These are phyloP conservation scores for Rhododendron simsii DNA, from an alignment of 148 eudicot species.

Conservation along the genomic window DNA sequence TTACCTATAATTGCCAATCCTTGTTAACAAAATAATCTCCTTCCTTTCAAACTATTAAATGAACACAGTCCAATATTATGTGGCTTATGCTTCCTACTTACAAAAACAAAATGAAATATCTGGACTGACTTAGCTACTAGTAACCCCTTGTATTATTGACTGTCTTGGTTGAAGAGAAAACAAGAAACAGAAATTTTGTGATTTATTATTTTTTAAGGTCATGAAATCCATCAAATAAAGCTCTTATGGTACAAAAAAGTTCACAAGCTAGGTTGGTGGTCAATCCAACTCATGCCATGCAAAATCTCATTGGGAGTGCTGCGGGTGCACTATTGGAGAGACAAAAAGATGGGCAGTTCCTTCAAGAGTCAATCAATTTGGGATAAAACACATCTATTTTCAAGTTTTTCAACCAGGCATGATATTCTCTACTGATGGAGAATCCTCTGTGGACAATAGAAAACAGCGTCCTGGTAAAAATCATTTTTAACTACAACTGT, in stretches of 20 bases:
- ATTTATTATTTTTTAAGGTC: neutral
- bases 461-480: neutral
- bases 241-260: neutral
- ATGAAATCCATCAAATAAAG: neutral
- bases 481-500: neutral
- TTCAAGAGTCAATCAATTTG: neutral
- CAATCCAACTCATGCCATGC: neutral
- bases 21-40: neutral
- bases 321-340: neutral
- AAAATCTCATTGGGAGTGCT: neutral
- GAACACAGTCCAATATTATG: neutral
- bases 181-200: neutral
- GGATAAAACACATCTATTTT: neutral
- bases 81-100: neutral
- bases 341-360: neutral
- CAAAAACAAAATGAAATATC: neutral
- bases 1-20: slow-evolving; percentile 39
- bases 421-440: neutral
- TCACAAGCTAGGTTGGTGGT: neutral
- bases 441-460: neutral
- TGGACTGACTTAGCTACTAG: neutral
- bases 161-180: neutral
- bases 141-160: neutral
- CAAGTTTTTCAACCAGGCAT: neutral
- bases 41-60: neutral